phyloP scores from a whole-genome alignment of 495 filamentous ascomycete genomes.

The Aspergillus leporis region DNA sequence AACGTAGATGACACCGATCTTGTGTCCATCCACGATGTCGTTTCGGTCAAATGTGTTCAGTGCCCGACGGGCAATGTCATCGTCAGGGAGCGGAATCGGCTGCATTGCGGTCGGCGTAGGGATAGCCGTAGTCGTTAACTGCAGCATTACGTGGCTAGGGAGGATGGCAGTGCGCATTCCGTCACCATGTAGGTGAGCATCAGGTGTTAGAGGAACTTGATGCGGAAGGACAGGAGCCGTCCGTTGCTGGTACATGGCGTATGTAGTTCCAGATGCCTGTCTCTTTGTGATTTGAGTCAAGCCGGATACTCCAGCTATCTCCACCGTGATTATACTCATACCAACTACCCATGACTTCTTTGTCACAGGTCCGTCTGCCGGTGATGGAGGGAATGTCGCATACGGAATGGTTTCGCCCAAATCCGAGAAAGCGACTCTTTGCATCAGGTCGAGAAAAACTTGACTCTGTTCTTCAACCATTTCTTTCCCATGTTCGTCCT shows the following conservation, averaged over 20 bases:
- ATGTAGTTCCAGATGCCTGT: slow-evolving; percentile 82
- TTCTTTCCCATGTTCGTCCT: slow-evolving; percentile 69
- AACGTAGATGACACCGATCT: slow-evolving; percentile 91
- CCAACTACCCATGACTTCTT: slow-evolving; percentile 86
- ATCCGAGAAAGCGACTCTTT: slow-evolving; percentile 84
- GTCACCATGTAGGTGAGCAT: slow-evolving; percentile 42
- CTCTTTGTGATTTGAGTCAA: slow-evolving; percentile 79
- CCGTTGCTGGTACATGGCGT: slow-evolving; percentile 70
- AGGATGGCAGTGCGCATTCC: slow-evolving; percentile 51
- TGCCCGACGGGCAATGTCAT: slow-evolving; percentile 74
- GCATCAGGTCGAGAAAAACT: slow-evolving; percentile 95
- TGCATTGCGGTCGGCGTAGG: slow-evolving; percentile 67
- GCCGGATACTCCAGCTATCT: slow-evolving; percentile 72
- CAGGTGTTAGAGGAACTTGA: slow-evolving; percentile 56
- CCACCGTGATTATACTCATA: slow-evolving; percentile 82
- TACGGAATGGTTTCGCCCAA: slow-evolving; percentile 58
- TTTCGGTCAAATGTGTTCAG: slow-evolving; percentile 82
- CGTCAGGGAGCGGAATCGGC: slow-evolving; percentile 79
- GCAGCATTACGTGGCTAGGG: slow-evolving; percentile 83
- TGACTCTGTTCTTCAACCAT: slow-evolving; percentile 88
- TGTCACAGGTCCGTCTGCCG: slow-evolving; percentile 64
- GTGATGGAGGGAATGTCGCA: slow-evolving; percentile 58
- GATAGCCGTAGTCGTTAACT: slow-evolving; percentile 63
- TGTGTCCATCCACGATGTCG: slow-evolving; percentile 91
- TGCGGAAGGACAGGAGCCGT: slow-evolving; percentile 67